A percentile compares a stretch with the other conserved stretches of the same genome.
Evolutionary conservation across 192 early-diverging fungal genomes (phyloP).

Genomic region (Paraglomus brasilianum): DNA sequence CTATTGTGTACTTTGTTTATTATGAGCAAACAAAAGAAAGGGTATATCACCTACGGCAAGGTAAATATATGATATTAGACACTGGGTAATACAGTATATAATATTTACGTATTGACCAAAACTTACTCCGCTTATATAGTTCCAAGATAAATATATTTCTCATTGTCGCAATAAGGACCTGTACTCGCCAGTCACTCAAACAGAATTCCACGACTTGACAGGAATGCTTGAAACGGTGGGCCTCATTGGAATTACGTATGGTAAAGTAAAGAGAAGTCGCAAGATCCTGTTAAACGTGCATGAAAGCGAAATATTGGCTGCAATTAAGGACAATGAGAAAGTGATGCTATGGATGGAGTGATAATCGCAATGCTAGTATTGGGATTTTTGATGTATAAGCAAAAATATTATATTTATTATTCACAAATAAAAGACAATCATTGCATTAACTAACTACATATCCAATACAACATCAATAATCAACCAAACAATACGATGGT

Average conservation of each 20-base stretch:
- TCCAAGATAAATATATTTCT: neutral
- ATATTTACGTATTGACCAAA: neutral
- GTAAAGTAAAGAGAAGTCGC: too few relatives aligned
- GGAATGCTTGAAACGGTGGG: constrained; percentile 2
- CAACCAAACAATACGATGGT: too few relatives aligned
- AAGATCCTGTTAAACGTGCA: too few relatives aligned
- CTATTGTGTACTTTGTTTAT: neutral
- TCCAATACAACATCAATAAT: too few relatives aligned
- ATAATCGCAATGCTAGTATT: too few relatives aligned
- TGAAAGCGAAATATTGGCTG: too few relatives aligned
- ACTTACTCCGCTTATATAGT: neutral
- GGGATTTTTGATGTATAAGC: too few relatives aligned
- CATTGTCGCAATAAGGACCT: neutral
- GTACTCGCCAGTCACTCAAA: neutral
- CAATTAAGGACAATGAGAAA: too few relatives aligned
- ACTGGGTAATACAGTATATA: neutral
- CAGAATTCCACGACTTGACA: neutral
- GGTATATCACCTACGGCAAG: neutral
- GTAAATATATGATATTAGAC: neutral
- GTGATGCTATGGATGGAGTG: too few relatives aligned
- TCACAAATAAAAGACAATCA: too few relatives aligned
- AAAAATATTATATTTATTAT: too few relatives aligned
- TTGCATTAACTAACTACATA: too few relatives aligned
- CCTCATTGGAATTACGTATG: neutral
- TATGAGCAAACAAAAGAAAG: constrained; percentile 1